Evolutionary conservation across 495 filamentous ascomycete genomes (phyloP).

Genomic region (Astrothelium subdiscretum): DNA sequence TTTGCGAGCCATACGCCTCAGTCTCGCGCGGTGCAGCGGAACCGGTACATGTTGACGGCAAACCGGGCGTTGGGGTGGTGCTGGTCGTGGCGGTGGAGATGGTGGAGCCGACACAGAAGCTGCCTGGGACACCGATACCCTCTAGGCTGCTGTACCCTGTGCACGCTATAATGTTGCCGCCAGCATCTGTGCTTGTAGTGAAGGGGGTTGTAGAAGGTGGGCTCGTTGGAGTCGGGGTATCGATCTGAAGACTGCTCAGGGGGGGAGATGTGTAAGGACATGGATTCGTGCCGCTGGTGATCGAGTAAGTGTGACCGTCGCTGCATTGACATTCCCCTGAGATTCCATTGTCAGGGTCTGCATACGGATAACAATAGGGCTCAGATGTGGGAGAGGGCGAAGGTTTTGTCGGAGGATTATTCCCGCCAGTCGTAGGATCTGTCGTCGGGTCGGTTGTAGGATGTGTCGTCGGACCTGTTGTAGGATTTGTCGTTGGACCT

Average conservation of each 20-base stretch:
- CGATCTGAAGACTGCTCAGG: neutral
- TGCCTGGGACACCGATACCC: too few relatives aligned
- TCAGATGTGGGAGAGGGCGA: neutral
- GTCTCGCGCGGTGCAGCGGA: neutral
- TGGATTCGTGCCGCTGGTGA: neutral
- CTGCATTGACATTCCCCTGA: neutral
- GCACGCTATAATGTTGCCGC: too few relatives aligned
- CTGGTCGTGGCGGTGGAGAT: neutral
- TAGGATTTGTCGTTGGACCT: neutral
- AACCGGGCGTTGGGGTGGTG: neutral
- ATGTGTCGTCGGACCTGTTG: neutral
- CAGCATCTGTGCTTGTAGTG: too few relatives aligned
- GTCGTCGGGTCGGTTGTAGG: neutral
- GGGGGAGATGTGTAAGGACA: neutral
- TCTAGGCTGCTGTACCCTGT: too few relatives aligned
- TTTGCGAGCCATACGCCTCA: neutral
- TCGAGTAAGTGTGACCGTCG: neutral
- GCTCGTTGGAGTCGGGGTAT: neutral
- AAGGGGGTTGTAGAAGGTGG: neutral
- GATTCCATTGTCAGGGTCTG: neutral
- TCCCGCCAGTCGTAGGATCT: neutral
- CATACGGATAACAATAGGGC: neutral
- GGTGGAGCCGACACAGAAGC: too few relatives aligned
- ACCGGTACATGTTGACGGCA: neutral
- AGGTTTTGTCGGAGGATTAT: neutral